Percentiles rank a stretch among this genome's conserved stretches.
phyloP scores from a whole-genome alignment of 2,329 filamentous ascomycete species.

The Arthrobotrys iridis region DNA sequence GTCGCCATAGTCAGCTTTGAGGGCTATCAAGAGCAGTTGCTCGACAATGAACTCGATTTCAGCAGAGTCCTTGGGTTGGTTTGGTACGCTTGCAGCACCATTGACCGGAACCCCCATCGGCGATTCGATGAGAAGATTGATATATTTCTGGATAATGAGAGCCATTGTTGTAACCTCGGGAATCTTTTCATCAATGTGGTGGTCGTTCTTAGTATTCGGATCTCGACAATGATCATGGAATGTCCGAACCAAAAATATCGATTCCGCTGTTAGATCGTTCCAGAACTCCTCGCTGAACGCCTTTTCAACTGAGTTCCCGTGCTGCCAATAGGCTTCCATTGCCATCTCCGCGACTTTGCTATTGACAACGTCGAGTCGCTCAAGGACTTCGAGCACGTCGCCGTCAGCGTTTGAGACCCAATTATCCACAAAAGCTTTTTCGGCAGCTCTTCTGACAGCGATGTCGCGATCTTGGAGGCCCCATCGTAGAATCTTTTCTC shows the following conservation, averaged over 20 bases:
- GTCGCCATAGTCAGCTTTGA: conserved; percentile 95
- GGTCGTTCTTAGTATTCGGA: conserved; percentile 74
- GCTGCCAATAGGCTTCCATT: conserved; percentile 96
- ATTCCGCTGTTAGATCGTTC: conserved; percentile 83
- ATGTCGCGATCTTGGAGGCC: conserved; percentile 93
- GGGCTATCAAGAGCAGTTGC: conserved; percentile 89
- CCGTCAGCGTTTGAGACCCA: conserved; percentile 97
- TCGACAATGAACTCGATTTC: conserved; percentile 96
- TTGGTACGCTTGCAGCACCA: conserved; percentile 63
- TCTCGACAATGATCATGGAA: conserved; percentile 92
- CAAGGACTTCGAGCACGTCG: conserved; percentile 85
- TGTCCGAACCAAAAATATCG: conserved; percentile 87
- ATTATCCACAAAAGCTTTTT: conserved; percentile 87
- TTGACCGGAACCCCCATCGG: conserved; percentile 59
- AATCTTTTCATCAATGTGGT: conserved; percentile 84
- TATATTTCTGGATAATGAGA: conserved; percentile 83
- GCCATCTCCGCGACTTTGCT: conserved; percentile 91
- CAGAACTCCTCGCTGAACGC: conserved; percentile 81
- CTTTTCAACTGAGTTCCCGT: conserved; percentile 80
- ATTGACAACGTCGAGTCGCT: conserved; percentile 92
- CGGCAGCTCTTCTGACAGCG: conserved; percentile 89
- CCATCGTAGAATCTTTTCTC: conserved; percentile 95
- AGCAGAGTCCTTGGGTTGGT: conserved; percentile 69
- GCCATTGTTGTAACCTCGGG: conserved; percentile 93
- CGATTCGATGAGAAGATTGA: conserved; percentile 66